A percentile compares a stretch with the other conserved stretches of the same genome.
Conservation (phyloP, 768 basidiomycete species). For the Suillus weaverae region DNA sequence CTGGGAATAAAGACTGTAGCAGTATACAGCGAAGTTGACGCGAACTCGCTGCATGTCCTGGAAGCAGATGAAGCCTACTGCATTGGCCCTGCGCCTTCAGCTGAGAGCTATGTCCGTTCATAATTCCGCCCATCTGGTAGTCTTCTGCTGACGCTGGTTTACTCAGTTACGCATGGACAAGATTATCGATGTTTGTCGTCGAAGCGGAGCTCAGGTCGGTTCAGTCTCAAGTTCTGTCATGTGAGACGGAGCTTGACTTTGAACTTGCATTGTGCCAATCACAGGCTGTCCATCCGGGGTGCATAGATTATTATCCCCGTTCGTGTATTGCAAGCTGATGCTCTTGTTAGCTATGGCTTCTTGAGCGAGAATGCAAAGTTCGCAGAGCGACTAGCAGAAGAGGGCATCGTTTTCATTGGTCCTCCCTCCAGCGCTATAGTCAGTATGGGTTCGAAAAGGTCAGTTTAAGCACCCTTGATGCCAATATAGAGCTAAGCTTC, state of each 20-base stretch:
- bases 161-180: slow-evolving; percentile 80
- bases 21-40: slow-evolving; percentile 88
- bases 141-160: slow-evolving; percentile 6
- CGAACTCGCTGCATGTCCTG: slow-evolving; percentile 76
- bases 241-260: slow-evolving; percentile 1
- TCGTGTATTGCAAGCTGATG: slow-evolving; percentile 4
- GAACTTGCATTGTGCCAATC: slow-evolving; percentile 7
- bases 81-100: slow-evolving; percentile 88
- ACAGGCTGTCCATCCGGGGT: slow-evolving; percentile 93
- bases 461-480: slow-evolving; percentile 8
- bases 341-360: slow-evolving; percentile 69
- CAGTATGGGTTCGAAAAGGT: slow-evolving; percentile 97
- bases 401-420: slow-evolving; percentile 88
- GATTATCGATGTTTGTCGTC: slow-evolving; percentile 80
- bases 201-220: slow-evolving; percentile 81
- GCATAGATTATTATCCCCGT: slow-evolving; percentile 16
- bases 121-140: not conserved
- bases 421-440: slow-evolving; percentile 86
- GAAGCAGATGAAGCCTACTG: slow-evolving; percentile 91
- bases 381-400: slow-evolving; percentile 67
- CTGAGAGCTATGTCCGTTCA: slow-evolving; percentile 81
- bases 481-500: not conserved
- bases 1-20: slow-evolving; percentile 91
- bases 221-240: slow-evolving; percentile 6
- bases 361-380: slow-evolving; percentile 90